phyloP scores from a whole-genome alignment of 768 basidiomycete species.

The Tylopilus sp. region DNA sequence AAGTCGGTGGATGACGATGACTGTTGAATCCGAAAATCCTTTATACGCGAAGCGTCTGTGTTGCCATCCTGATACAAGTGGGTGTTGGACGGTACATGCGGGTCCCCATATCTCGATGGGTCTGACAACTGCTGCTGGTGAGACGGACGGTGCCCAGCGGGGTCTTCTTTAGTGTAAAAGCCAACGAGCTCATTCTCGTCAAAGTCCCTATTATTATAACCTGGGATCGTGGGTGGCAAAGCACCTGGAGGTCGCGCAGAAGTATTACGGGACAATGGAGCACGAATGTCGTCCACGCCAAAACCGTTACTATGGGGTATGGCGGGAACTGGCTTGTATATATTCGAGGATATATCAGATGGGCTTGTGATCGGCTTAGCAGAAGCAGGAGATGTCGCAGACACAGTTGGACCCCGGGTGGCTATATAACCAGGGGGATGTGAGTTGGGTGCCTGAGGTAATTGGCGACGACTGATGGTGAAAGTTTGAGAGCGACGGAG shows the following conservation, averaged over 20 bases:
- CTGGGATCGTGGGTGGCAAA: conserved; percentile 26
- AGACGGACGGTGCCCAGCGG: conserved; percentile 11
- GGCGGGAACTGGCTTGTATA: conserved; percentile 32
- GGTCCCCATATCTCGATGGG: conserved; percentile 22
- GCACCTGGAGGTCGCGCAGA: conserved; percentile 31
- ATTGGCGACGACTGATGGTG: conserved; percentile 26
- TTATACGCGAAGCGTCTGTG: conserved; percentile 12
- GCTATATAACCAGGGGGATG: conserved; percentile 11
- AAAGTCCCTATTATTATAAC: conserved; percentile 13
- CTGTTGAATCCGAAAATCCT: conserved; percentile 18
- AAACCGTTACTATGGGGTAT: conserved; percentile 17
- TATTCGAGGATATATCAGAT: conserved; percentile 19
- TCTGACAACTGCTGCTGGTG: conserved; percentile 20
- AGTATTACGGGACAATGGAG: conserved; percentile 16
- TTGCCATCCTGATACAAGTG: conserved; percentile 16
- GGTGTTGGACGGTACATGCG: conserved; percentile 6
- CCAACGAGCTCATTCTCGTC: conserved; percentile 25
- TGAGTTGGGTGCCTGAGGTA: conserved; percentile 24
- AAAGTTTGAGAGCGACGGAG: neutral
- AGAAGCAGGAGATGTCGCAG: conserved; percentile 17
- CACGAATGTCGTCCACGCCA: conserved; percentile 20
- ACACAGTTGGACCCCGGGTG: conserved; percentile 22
- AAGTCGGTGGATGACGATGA: conserved; percentile 19
- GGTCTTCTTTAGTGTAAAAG: conserved; percentile 21
- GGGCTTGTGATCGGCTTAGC: conserved; percentile 12